These are phyloP conservation scores for Penicillium sp. DNA, from an alignment of 2,329 filamentous ascomycete species.

Conservation along the genomic window DNA sequence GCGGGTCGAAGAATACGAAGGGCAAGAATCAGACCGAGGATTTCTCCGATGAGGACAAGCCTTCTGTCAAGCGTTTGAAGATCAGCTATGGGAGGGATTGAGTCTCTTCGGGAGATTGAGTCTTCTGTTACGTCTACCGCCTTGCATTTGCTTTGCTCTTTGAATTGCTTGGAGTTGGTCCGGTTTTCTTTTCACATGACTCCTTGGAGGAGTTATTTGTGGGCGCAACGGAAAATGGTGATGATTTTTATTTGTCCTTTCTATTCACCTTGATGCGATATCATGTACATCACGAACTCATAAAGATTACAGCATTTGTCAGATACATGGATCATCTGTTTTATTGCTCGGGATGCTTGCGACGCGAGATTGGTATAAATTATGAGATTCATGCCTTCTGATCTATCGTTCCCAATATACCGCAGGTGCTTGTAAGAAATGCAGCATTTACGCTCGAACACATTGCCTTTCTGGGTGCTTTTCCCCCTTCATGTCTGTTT, in stretches of 20 bases:
- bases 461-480: no score
- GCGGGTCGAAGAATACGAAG: conserved; percentile 30
- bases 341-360: background rate
- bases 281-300: conserved; percentile 14
- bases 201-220: conserved; percentile 4
- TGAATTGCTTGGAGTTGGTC: conserved; percentile 11
- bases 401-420: background rate
- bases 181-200: background rate
- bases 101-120: background rate
- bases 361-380: background rate
- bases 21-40: conserved; percentile 33
- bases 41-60: conserved; percentile 40
- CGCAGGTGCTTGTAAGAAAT: no score
- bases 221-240: conserved; percentile 6
- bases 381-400: background rate
- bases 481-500: no score
- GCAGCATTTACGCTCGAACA: no score
- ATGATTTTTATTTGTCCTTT: background rate
- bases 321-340: background rate
- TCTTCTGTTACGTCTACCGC: background rate
- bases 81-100: conserved; percentile 48
- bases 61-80: conserved; percentile 45
- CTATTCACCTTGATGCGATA: conserved; percentile 4
- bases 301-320: conserved; percentile 5
- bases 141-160: conserved; percentile 5